Percentiles rank a stretch among this genome's conserved stretches.
These are phyloP conservation scores for Cystobasidium pallidum DNA, from an alignment of 1,284 basidiomycete genomes.

Conservation along the genomic window DNA sequence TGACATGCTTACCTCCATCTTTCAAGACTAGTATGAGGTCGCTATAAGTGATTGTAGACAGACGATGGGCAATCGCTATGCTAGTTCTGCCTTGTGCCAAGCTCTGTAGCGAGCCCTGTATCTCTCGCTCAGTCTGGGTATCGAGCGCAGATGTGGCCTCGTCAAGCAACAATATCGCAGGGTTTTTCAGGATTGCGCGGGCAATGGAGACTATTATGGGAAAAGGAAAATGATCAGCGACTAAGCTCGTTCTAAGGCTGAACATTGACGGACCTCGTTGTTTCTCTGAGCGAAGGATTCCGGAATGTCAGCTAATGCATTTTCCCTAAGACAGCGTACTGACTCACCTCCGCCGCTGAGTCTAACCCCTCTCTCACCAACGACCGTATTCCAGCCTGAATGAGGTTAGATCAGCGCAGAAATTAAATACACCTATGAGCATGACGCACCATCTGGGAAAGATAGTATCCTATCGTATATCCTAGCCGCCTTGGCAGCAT, in stretches of 20 bases:
- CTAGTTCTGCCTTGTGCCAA: constrained; percentile 71
- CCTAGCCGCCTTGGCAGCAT: constrained; percentile 73
- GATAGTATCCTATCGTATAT: constrained; percentile 76
- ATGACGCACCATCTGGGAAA: constrained; percentile 70
- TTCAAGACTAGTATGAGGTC: constrained; percentile 79
- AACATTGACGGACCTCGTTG: constrained; percentile 25
- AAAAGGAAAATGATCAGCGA: constrained; percentile 67
- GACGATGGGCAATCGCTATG: constrained; percentile 75
- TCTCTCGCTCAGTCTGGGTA: constrained; percentile 79
- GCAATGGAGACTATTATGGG: constrained; percentile 83
- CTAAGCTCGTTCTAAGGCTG: neutral
- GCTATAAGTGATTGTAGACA: constrained; percentile 73
- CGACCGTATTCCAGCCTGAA: constrained; percentile 68
- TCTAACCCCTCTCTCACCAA: constrained; percentile 79
- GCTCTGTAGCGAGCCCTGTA: constrained; percentile 78
- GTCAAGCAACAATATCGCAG: constrained; percentile 72
- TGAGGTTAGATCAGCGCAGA: constrained; percentile 63
- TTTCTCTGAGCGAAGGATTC: constrained; percentile 20
- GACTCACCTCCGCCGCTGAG: constrained; percentile 59
- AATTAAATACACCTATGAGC: constrained; percentile 61
- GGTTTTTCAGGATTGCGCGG: constrained; percentile 80
- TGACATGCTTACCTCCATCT: constrained; percentile 60
- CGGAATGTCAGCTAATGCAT: neutral
- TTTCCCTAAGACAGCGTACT: neutral
- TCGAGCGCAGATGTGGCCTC: constrained; percentile 68